phyloP scores from a whole-genome alignment of 495 filamentous ascomycete species.

The Trichocladium antarcticum region DNA sequence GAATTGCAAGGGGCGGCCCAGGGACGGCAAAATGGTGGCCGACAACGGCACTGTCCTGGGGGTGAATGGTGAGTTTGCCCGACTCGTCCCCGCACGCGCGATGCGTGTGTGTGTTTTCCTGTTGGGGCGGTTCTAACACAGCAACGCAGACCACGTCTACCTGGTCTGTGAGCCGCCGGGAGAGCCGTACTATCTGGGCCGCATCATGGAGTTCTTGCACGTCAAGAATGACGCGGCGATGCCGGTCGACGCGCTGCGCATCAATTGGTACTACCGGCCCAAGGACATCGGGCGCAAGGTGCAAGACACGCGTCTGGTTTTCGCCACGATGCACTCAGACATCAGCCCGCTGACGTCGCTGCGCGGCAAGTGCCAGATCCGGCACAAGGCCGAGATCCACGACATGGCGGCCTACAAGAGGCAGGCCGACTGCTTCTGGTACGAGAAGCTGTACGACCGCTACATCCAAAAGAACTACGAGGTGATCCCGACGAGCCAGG shows the following conservation, averaged over 20 bases:
- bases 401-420: conserved; percentile 78
- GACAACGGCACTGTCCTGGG: conserved; percentile 80
- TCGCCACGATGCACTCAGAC: conserved; percentile 97
- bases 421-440: conserved; percentile 81
- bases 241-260: conserved; percentile 73
- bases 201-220: conserved; percentile 96
- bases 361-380: conserved; percentile 83
- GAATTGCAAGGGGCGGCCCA: conserved; percentile 51
- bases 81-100: too few relatives aligned
- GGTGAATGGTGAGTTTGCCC: conserved; percentile 64
- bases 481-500: conserved; percentile 78
- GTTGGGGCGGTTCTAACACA: conserved; percentile 20
- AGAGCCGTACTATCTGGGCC: conserved; percentile 93
- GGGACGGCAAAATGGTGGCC: conserved; percentile 68
- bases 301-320: conserved; percentile 77
- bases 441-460: conserved; percentile 92
- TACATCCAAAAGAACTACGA: conserved; percentile 98
- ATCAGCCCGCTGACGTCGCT: conserved; percentile 83
- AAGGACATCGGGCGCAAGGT: conserved; percentile 89
- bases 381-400: conserved; percentile 73
- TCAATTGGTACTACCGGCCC: conserved; percentile 98
- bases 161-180: conserved; percentile 95
- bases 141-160: conserved; percentile 77
- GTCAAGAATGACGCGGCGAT: conserved; percentile 57
- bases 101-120: neutral